Evolutionary conservation across 1,139 yeast genomes (phyloP).

Genomic region (Sugiyamaella xylanicola): DNA sequence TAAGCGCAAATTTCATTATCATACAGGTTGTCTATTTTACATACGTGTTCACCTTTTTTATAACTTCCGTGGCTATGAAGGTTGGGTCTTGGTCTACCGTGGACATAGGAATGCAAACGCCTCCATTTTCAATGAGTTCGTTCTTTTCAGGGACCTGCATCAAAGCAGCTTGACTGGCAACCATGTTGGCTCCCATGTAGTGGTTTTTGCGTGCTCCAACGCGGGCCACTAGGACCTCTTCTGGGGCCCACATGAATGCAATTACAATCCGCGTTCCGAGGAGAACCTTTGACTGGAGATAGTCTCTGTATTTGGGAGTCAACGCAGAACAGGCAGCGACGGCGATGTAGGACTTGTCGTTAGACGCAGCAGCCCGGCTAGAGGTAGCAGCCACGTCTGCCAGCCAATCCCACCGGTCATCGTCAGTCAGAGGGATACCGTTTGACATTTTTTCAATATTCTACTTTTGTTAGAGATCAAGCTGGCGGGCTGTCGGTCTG

Average conservation of each 20-base stretch:
- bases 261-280: conserved; percentile 54
- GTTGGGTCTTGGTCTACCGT: conserved; percentile 15
- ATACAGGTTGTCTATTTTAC: background rate
- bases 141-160: conserved; percentile 66
- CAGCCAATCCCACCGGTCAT: conserved; percentile 92
- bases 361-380: conserved; percentile 43
- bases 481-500: no score
- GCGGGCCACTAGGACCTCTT: conserved; percentile 61
- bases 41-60: background rate
- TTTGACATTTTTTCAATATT: conserved; percentile 80
- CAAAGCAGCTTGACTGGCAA: conserved; percentile 70
- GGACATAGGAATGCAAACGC: conserved; percentile 25
- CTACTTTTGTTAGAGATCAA: no score
- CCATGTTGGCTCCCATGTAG: conserved; percentile 85
- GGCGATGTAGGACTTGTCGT: conserved; percentile 42
- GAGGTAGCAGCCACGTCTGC: conserved; percentile 48
- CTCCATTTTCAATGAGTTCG: conserved; percentile 32
- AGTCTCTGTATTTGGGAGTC: conserved; percentile 69
- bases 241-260: conserved; percentile 66
- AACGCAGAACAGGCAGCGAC: conserved; percentile 86
- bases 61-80: conserved; percentile 3
- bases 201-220: conserved; percentile 68
- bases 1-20: no score
- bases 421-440: conserved; percentile 82
- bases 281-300: conserved; percentile 44